Percentiles rank a stretch among this genome's conserved stretches.
Conservation (phyloP, 768 basidiomycete species). For the Naganishia kalamii region DNA sequence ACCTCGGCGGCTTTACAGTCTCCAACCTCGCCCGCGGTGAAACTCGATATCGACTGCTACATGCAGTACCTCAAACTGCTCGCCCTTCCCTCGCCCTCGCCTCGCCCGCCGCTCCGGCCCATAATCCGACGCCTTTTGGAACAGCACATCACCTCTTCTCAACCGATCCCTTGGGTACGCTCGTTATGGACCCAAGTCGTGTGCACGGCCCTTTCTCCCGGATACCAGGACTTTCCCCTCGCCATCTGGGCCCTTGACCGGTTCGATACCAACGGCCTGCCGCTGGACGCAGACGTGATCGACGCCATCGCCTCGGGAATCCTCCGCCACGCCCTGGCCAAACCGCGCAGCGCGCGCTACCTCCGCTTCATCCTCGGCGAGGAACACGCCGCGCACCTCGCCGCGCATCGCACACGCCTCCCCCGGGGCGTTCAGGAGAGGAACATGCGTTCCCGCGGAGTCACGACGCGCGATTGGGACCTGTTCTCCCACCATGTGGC, state of each 20-base stretch:
- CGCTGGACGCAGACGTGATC: neutral
- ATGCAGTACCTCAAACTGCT: neutral
- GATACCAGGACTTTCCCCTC: slow-evolving; percentile 4
- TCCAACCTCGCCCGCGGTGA: no score
- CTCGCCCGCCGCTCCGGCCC: neutral
- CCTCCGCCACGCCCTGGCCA: neutral
- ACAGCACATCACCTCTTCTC: neutral
- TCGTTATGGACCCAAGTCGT: neutral
- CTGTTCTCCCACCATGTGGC: neutral
- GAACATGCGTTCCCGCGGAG: no score
- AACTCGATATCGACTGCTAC: slow-evolving; percentile 8
- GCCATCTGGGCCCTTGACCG: neutral
- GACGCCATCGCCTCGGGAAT: neutral
- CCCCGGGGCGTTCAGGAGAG: neutral
- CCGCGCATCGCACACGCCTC: neutral
- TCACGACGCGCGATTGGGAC: neutral
- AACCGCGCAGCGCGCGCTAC: neutral
- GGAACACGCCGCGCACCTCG: neutral
- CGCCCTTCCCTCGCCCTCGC: neutral
- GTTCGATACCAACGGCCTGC: neutral
- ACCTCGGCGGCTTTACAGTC: neutral
- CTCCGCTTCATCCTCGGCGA: neutral
- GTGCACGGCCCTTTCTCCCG: neutral
- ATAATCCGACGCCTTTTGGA: neutral
- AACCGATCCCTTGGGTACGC: neutral